Percentiles rank a stretch among this genome's conserved stretches.
Conservation (phyloP, 2,329 filamentous ascomycete species). For the Verticillium zaregamsianum region DNA sequence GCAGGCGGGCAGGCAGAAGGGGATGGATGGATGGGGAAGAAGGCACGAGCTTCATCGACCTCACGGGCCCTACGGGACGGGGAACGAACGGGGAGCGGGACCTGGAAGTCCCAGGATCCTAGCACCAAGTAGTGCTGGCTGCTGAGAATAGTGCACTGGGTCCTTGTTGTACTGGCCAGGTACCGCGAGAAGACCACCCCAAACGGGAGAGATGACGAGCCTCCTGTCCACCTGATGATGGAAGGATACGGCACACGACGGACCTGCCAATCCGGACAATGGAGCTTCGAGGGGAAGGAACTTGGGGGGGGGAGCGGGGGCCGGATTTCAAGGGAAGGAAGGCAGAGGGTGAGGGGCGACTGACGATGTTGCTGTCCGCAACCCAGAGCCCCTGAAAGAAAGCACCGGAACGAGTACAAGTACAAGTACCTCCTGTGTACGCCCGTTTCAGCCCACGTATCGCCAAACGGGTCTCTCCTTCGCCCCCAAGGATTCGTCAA, state of each 20-base stretch:
- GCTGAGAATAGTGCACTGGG: not conserved
- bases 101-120: not conserved
- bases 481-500: too few species aligned
- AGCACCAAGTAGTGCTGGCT: not conserved
- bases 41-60: not conserved
- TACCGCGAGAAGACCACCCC: not conserved
- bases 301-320: not conserved
- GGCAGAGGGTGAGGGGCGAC: not conserved
- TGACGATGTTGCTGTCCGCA: not conserved
- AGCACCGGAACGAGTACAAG: not conserved
- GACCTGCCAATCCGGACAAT: not conserved
- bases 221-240: not conserved
- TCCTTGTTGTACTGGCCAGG: not conserved
- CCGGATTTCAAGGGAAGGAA: not conserved
- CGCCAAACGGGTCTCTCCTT: too few species aligned
- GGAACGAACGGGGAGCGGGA: not conserved
- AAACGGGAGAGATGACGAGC: not conserved
- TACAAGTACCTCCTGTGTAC: not conserved
- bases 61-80: not conserved
- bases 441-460: too few species aligned
- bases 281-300: not conserved
- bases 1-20: not conserved
- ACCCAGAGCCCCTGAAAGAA: not conserved
- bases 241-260: not conserved
- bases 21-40: not conserved